Base-by-base conservation (phyloP, 2,329 filamentous ascomycete species). In the Pseudogymnoascus sp. region DNA sequence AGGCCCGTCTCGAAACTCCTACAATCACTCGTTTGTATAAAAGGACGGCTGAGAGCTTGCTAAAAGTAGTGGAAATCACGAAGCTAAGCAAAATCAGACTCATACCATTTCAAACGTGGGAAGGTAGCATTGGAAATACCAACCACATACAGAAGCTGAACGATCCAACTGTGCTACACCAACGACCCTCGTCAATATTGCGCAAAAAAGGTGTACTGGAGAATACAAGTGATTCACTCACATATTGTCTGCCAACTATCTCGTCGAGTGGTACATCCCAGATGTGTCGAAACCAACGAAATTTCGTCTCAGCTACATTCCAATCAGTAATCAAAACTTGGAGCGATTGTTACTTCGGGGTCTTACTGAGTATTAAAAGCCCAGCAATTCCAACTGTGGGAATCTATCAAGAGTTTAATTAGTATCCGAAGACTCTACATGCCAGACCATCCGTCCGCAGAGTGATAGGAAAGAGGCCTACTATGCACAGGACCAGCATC, bases 221-320 rank as follows among this genome's bases (percentile, higher is more conserved):
- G 23, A 13, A 28, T 28, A 9, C 15, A 17, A 19, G 26, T 57
- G 10, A 5, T 57, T 57, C n/a, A 57, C 50, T 57, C 33, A 57
- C 50, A 33, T 57, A 57, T 57, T 57, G 50, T 33, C 50, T 57
- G 10, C 50, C 50, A 19, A 10, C 9, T 57, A 57, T 33, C 28
- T 57, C 50, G 28, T 15, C 10, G 26, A 57, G n/a, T 33, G 50
- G 50, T 26, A 57, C n/a, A 57, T 57, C 50, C 50, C 50, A 57
- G 50, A 57, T 33, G 50, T 57, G 50, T 57, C 50, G 33, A 19
- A 57, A 57, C 50, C 50, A 57, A 57, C 50, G 50, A 17, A 57
- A 57, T 26, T 57, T 57, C 4, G 50, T 57, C 26, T 57, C 50
- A 57, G 28, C 50, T 57, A 57, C 33, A 33, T 31, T 15, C 50